Evolutionary conservation across 2,329 filamentous ascomycete species (phyloP).

Genomic region (Apiospora rasikravindrae): DNA sequence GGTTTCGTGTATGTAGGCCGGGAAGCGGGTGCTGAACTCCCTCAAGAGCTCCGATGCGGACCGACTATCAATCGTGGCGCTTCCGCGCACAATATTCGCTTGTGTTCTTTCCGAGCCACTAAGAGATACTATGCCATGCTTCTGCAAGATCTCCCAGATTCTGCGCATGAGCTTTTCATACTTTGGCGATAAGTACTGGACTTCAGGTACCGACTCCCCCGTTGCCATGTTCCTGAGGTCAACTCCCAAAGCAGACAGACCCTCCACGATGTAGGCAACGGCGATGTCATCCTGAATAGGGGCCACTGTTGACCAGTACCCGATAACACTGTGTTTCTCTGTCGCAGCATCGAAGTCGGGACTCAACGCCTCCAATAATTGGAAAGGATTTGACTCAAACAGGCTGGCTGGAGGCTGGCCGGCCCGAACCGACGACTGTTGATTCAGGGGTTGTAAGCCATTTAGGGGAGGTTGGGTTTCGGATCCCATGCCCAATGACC

Average conservation of each 20-base stretch:
- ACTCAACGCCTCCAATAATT: too few species aligned
- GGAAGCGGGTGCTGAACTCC: neutral
- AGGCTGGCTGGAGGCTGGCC: too few species aligned
- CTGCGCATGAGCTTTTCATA: neutral
- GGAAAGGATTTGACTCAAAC: too few species aligned
- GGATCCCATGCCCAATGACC: too few species aligned
- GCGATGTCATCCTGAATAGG: neutral
- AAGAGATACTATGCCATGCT: conserved; percentile 14
- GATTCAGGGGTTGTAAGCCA: too few species aligned
- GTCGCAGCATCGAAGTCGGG: too few species aligned
- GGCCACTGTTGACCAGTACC: neutral
- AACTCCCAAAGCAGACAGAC: neutral
- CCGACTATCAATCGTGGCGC: too few species aligned
- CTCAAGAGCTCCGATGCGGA: too few species aligned
- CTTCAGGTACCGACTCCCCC: neutral
- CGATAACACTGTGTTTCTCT: too few species aligned
- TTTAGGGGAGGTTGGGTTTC: too few species aligned
- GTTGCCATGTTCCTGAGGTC: neutral
- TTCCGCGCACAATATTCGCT: too few species aligned
- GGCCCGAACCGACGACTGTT: too few species aligned
- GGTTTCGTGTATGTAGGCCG: conserved; percentile 28
- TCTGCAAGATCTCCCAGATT: conserved; percentile 31
- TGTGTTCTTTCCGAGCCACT: neutral
- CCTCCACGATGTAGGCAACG: neutral
- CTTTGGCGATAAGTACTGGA: neutral